Conservation (phyloP, 148 eudicot species). For the Polygonum aviculare region DNA sequence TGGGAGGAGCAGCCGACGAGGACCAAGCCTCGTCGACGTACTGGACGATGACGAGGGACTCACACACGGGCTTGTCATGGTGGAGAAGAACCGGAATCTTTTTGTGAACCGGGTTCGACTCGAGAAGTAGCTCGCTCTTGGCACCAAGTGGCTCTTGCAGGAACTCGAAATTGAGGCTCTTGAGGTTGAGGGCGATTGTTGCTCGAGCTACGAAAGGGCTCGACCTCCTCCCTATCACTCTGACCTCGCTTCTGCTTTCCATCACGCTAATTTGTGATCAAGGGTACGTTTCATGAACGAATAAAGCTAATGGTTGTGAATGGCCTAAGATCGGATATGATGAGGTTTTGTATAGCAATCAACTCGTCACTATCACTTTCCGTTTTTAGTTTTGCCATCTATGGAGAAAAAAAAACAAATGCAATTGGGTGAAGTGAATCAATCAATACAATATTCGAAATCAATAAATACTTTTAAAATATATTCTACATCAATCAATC, state of each 20-base stretch:
- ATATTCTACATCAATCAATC: too few relatives aligned
- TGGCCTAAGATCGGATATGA: too few relatives aligned
- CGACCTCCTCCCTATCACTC: conserved; percentile 36
- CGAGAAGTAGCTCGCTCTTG: conserved; percentile 54
- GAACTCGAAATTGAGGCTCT: conserved; percentile 38
- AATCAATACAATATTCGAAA: too few relatives aligned
- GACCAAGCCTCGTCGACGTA: conserved; percentile 56
- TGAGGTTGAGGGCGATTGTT: conserved; percentile 39
- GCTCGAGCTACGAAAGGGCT: conserved; percentile 47
- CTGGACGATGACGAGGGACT: conserved; percentile 57
- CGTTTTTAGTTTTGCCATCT: too few relatives aligned
- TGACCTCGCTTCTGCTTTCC: conserved; percentile 21
- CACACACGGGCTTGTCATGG: conserved; percentile 42
- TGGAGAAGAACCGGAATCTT: conserved; percentile 67
- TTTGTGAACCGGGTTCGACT: conserved; percentile 64
- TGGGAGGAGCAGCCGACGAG: conserved; percentile 20
- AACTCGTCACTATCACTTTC: too few relatives aligned
- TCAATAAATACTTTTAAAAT: too few relatives aligned
- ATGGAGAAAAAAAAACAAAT: too few relatives aligned
- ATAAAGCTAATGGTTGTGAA: too few relatives aligned
- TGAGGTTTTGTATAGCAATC: too few relatives aligned
- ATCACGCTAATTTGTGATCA: not conserved
- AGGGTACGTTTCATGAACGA: too few relatives aligned
- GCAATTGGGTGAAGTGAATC: too few relatives aligned
- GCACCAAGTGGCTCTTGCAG: conserved; percentile 20